Percentiles rank a stretch among this genome's conserved stretches.
Conservation (phyloP, 768 basidiomycete species). For the Leccinum variicolor region DNA sequence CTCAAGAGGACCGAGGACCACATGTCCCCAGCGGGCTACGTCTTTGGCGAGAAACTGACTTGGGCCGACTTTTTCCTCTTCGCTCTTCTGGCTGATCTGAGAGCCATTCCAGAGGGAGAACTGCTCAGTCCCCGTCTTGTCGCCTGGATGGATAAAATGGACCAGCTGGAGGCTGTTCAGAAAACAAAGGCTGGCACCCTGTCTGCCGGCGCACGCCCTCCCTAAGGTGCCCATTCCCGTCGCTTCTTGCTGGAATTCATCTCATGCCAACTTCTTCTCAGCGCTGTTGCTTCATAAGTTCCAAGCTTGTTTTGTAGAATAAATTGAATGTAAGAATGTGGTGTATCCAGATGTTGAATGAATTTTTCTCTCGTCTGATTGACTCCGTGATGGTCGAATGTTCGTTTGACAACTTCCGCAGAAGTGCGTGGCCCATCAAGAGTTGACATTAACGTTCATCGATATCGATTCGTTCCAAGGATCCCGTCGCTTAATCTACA, state of each 20-base stretch:
- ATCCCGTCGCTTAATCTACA: neutral
- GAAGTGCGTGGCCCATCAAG: neutral
- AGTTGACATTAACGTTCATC: neutral
- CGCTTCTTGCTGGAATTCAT: neutral
- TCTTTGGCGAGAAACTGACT: slow-evolving; percentile 25
- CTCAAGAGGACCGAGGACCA: slow-evolving; percentile 15
- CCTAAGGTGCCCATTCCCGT: neutral
- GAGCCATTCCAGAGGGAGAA: slow-evolving; percentile 25
- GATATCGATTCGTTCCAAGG: neutral
- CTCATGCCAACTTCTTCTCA: neutral
- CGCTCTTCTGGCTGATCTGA: slow-evolving; percentile 29
- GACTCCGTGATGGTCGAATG: neutral
- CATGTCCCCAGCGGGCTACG: slow-evolving; percentile 28
- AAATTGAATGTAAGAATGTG: neutral
- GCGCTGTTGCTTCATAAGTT: neutral
- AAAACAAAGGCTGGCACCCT: slow-evolving; percentile 24
- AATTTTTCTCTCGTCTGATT: neutral
- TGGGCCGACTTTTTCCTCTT: slow-evolving; percentile 36
- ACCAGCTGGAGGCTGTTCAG: slow-evolving; percentile 21
- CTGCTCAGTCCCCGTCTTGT: slow-evolving; percentile 21
- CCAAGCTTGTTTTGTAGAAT: neutral
- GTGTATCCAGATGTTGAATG: neutral
- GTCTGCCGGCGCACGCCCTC: slow-evolving; percentile 25
- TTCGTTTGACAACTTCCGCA: neutral
- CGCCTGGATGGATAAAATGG: slow-evolving; percentile 27